Conservation (phyloP, 208 protist genomes). For the Trypanosoma congolense region DNA sequence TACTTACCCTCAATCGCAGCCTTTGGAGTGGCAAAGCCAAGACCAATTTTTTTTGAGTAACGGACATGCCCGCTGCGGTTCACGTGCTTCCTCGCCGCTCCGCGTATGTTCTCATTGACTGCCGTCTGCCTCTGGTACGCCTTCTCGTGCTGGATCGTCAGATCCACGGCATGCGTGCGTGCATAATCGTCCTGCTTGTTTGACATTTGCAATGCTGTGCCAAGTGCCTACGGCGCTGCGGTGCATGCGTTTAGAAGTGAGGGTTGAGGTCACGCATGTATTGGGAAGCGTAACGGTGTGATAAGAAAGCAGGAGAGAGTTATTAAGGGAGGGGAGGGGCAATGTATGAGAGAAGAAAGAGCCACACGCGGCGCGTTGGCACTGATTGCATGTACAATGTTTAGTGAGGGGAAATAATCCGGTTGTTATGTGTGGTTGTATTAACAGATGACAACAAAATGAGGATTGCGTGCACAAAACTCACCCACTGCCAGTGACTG, state of each 20-base stretch:
- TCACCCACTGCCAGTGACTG: too few species aligned
- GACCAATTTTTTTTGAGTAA: slow-evolving; percentile 96
- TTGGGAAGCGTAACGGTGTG: too few species aligned
- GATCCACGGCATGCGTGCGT: slow-evolving; percentile 63
- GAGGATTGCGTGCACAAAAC: too few species aligned
- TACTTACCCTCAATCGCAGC: slow-evolving; percentile 98
- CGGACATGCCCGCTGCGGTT: slow-evolving; percentile 87
- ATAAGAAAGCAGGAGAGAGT: too few species aligned
- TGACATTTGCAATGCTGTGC: slow-evolving; percentile 7
- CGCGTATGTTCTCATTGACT: slow-evolving; percentile 89
- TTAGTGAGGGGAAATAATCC: too few species aligned
- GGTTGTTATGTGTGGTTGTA: too few species aligned
- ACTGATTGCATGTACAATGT: too few species aligned
- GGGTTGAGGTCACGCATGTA: slow-evolving; percentile 16
- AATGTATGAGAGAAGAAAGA: too few species aligned
- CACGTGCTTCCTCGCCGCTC: slow-evolving; percentile 30
- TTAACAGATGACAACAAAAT: too few species aligned
- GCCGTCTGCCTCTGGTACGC: slow-evolving; percentile 90
- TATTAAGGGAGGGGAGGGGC: too few species aligned
- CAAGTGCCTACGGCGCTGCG: slow-evolving; percentile 14
- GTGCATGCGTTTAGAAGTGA: slow-evolving; percentile 5
- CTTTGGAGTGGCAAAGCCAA: slow-evolving; percentile 99
- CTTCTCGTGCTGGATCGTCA: slow-evolving; percentile 89
- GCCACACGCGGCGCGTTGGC: too few species aligned
- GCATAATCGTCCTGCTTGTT: slow-evolving; percentile 50